These are phyloP conservation scores for Cercophora newfieldiana DNA, from an alignment of 495 filamentous ascomycete genomes.

Conservation along the genomic window DNA sequence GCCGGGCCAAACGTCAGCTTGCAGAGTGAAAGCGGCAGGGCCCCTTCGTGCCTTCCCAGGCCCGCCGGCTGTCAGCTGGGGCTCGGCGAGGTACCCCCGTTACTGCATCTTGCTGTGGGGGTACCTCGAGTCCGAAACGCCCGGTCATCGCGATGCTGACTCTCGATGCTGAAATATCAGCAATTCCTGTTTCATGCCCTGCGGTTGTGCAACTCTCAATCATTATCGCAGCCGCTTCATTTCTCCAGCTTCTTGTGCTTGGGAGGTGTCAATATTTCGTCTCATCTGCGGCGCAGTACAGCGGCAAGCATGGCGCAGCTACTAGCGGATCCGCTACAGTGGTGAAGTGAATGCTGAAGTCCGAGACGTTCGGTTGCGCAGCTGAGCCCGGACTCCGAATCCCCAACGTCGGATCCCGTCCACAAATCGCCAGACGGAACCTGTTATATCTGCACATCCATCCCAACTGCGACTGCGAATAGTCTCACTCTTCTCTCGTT, in stretches of 20 bases:
- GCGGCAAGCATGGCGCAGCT: conserved; percentile 11
- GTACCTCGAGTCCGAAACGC: conserved; percentile 11
- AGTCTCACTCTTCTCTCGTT: background rate
- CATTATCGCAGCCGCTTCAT: background rate
- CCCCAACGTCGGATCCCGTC: background rate
- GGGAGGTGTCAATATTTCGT: background rate
- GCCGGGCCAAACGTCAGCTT: conserved; percentile 28
- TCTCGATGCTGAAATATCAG: conserved; percentile 1
- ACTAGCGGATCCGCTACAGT: too few relatives aligned
- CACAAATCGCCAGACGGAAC: background rate
- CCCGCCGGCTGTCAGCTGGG: conserved; percentile 13
- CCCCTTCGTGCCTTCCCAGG: conserved; percentile 1
- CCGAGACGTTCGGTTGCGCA: conserved; percentile 1
- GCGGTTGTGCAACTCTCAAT: background rate
- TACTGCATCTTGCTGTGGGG: conserved; percentile 11
- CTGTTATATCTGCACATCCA: background rate
- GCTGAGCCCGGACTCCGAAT: conserved; percentile 8
- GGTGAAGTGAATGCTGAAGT: background rate
- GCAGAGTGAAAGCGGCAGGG: conserved; percentile 18
- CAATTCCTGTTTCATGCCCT: background rate
- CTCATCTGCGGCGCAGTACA: background rate
- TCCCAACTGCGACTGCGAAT: background rate
- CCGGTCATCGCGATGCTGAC: conserved; percentile 8
- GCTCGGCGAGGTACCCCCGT: conserved; percentile 21
- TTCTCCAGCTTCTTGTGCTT: background rate